These are phyloP conservation scores for Hydnomerulius pinastri DNA, from an alignment of 768 basidiomycete species.

Conservation along the genomic window DNA sequence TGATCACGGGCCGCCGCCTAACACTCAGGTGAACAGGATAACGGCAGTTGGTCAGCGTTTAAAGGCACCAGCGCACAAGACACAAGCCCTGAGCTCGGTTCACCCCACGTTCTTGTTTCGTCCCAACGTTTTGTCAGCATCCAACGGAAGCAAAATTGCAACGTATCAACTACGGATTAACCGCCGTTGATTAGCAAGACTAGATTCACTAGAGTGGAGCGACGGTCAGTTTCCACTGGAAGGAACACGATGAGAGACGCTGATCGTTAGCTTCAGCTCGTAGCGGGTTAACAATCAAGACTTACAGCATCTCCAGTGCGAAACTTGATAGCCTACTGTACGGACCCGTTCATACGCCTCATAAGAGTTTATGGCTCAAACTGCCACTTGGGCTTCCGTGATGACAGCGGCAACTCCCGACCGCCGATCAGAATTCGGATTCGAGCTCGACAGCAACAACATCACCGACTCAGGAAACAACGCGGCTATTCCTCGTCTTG, in stretches of 20 bases:
- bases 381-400: constrained; percentile 37
- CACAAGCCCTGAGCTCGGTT: background rate
- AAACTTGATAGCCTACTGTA: constrained; percentile 22
- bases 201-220: background rate
- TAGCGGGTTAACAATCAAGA: constrained; percentile 1
- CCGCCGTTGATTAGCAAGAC: background rate
- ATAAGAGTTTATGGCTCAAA: constrained; percentile 39
- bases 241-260: constrained; percentile 5
- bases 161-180: background rate
- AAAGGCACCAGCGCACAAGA: background rate
- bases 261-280: constrained; percentile 14
- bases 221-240: constrained; percentile 22
- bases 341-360: constrained; percentile 27
- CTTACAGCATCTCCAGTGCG: constrained; percentile 12
- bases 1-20: constrained; percentile 6
- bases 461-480: constrained; percentile 27
- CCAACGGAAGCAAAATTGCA: background rate
- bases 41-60: constrained; percentile 11
- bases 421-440: constrained; percentile 58
- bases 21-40: constrained; percentile 5
- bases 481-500: constrained; percentile 35
- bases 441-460: constrained; percentile 25
- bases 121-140: background rate
- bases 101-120: background rate
- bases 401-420: constrained; percentile 54